Evolutionary conservation across 257 asterid genomes (phyloP).

Genomic region (Ajuga chamaepitys): DNA sequence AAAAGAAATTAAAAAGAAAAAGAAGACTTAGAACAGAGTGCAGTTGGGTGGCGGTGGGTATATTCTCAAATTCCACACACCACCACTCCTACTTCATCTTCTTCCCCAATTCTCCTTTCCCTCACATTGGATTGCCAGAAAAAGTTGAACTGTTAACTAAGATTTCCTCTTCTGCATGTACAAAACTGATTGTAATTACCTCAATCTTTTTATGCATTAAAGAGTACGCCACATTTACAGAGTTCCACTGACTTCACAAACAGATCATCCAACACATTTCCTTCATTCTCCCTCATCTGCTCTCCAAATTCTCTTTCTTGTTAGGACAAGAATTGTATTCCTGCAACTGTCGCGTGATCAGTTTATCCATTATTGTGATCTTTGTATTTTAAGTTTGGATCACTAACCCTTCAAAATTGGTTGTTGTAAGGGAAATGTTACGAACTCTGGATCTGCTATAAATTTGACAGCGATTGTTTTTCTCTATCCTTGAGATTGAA

Average conservation of each 20-base stretch:
- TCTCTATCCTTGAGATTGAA: constrained; percentile 8
- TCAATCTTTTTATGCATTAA: background rate
- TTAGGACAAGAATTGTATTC: background rate
- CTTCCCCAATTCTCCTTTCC: constrained; percentile 24
- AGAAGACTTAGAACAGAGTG: constrained; percentile 22
- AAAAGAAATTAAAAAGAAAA: background rate
- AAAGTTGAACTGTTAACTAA: background rate
- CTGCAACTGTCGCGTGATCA: constrained; percentile 2
- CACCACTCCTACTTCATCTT: constrained; percentile 29
- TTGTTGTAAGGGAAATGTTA: constrained; percentile 14
- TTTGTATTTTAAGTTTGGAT: constrained; percentile 6
- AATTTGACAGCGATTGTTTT: background rate
- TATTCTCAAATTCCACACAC: constrained; percentile 41
- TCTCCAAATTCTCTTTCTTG: background rate
- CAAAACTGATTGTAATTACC: background rate
- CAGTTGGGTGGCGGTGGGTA: constrained; percentile 45
- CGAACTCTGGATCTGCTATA: constrained; percentile 21
- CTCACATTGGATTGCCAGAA: background rate
- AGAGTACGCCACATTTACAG: background rate
- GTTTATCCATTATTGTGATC: background rate
- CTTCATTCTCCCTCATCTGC: background rate
- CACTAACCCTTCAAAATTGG: background rate
- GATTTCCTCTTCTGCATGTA: background rate
- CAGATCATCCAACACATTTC: background rate
- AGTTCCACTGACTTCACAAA: background rate